Evolutionary conservation across 371 early-diverging fungal species (phyloP), one percentile per base, ranked within the genome.

Genomic region (Smittium culicis): DNA sequence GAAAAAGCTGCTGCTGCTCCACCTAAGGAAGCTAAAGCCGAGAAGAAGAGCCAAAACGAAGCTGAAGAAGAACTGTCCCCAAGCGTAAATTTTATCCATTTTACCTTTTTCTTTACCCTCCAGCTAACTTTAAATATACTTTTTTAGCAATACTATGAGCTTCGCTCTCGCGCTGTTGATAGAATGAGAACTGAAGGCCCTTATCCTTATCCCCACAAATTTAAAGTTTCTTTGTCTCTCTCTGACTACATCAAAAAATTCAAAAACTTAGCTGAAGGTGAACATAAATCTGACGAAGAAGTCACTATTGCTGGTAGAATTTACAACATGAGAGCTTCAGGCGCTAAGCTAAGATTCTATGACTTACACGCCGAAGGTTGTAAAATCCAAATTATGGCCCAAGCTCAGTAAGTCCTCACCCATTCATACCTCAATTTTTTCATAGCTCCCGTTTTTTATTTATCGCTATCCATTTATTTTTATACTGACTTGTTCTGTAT

Each of bases 181-280:
- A 83, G 87, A 80, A 81, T 93, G 69, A 88, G 91, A 70, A 83
- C 83, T 70, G 76, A 86, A 69, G 83, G 82, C 54, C 90, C 91
- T 72, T 85, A 83, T 71, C 96, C 96, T 60, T 98, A 96, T 74
- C 98, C 98, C 66, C 92, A 98, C 88, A 98, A 98, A 84, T 98
- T 94, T 88, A 78, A 92, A 64, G 97, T 96, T 57, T 77, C 84
- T 55, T 79, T 91, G 75, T 88, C 90, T 24, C 70, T 97, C 67
- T 83, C 90, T 30, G 88, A 82, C 30, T 98, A 89, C 71, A 90
- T 95, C 67, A 84, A 82, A 69, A 91, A 92, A 84, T 98, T 83
- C 78, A 73, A 69, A 68, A 67, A 74, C 57, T 69, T 96, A 65
- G 81, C 86, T 75, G 76, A 81, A 64, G 94, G 90, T 45, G 86